These are phyloP conservation scores for Cyberlindnera meyerae DNA, from an alignment of 805 yeast genomes.

Conservation along the genomic window DNA sequence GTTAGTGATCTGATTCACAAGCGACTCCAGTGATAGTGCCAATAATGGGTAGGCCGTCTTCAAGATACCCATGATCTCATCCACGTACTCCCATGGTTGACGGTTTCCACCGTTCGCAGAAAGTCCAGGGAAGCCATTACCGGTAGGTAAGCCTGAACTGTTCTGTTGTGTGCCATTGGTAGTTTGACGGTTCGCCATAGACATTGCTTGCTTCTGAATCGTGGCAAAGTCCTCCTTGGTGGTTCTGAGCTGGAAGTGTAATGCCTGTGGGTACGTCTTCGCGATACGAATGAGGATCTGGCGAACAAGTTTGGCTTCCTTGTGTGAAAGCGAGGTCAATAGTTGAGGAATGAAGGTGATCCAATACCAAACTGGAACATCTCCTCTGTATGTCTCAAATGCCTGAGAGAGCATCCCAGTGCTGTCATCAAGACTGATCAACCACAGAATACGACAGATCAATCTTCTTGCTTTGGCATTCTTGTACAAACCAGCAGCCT, in stretches of 20 bases:
- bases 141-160: not conserved
- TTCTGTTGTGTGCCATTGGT: not conserved
- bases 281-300: conserved; percentile 88
- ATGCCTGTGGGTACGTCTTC: conserved; percentile 94
- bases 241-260: conserved; percentile 92
- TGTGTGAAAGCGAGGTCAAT: conserved; percentile 81
- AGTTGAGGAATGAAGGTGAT: conserved; percentile 94
- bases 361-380: conserved; percentile 99
- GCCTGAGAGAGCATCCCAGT: conserved; percentile 78
- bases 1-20: conserved; percentile 93
- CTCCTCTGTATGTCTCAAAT: conserved; percentile 89
- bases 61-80: conserved; percentile 88
- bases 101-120: conserved; percentile 30
- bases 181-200: conserved; percentile 36
- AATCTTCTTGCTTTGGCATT: conserved; percentile 85
- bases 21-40: conserved; percentile 87
- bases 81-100: conserved; percentile 92
- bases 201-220: conserved; percentile 69
- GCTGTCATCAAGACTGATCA: conserved; percentile 84
- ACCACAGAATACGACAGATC: conserved; percentile 87
- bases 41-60: conserved; percentile 94
- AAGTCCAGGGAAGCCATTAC: not conserved
- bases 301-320: conserved; percentile 85
- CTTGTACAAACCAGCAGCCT: conserved; percentile 95
- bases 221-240: conserved; percentile 91